Base-by-base conservation (phyloP, 2,329 filamentous ascomycete species). In the Stenocarpella maydis region DNA sequence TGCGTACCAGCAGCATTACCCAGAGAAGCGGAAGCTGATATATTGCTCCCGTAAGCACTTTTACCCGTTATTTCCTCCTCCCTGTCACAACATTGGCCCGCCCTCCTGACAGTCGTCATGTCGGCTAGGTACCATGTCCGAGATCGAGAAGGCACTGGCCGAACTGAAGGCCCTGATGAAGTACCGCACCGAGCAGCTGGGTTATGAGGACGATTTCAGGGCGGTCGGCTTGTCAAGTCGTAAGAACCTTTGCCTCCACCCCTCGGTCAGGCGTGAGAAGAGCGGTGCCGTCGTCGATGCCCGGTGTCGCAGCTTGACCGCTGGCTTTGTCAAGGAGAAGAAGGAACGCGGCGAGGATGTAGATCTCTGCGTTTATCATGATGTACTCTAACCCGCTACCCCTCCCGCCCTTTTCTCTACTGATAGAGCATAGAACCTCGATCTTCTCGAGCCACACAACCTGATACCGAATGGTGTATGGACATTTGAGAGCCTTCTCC, bases 281-380 rank as follows among this genome's bases (percentile, higher is more conserved):
- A 98, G 95, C 77, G 97, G 96, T 9, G 88, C 90, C 4, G 88
- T 99, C 7, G 96, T 99, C 54, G 96, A 99, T 83, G 93, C 97
- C n/a, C 88, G 95, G 73, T 99, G 96, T 82, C 90, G 96, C 78
- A 97, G 95, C 79, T 83, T 99, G 72, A 99, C 97, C 1, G 97
- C 97, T 7, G 95, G 95, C 2, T 99, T 99, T 78, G 92, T 99
- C 72, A 97, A 96, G 78, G 96, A 98, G 79, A 98, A 98, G 84
- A 99, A 97, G 79, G 94, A 97, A 65, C 90, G 92, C 67, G 96
- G 96, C 17, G 97, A 99, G 78, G 92, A 95, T 74, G 95, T 99
- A 6, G 94, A 98, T 53, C 84, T 97, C 24, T 99, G 96, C 82
- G 88, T 97, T 70, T 99, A 98, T 78, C 96, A 99, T 78, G 97